Evolutionary conservation across 2,329 filamentous ascomycete genomes (phyloP).

Genomic region (Fusarium sublunatum): DNA sequence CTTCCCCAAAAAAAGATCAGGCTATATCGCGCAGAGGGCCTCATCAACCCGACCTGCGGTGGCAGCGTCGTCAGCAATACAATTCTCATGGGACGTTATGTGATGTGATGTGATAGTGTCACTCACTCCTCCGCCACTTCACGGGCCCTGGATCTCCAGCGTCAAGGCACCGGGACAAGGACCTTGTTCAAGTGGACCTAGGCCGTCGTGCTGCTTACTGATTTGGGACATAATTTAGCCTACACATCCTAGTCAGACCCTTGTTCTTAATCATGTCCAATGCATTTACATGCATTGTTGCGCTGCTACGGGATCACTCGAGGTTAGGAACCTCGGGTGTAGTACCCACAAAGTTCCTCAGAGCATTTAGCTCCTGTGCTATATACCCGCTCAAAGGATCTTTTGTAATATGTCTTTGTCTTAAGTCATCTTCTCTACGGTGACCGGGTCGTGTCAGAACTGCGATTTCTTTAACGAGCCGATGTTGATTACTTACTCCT

Average conservation of each 20-base stretch:
- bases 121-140: constrained; percentile 35
- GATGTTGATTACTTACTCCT: constrained; percentile 22
- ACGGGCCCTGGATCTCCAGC: constrained; percentile 15
- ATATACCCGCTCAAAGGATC: constrained; percentile 23
- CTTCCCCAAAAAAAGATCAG: constrained; percentile 17
- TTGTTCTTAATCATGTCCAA: constrained; percentile 29
- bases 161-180: constrained; percentile 27
- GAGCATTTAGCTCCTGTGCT: constrained; percentile 39
- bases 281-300: constrained; percentile 44
- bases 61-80: constrained; percentile 26
- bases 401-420: constrained; percentile 36
- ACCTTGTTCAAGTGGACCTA: constrained; percentile 24
- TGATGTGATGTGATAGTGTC: constrained; percentile 28
- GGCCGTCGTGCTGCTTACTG: constrained; percentile 41
- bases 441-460: constrained; percentile 13
- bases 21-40: constrained; percentile 4
- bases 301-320: constrained; percentile 29
- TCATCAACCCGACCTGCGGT: constrained; percentile 18
- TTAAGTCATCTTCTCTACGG: constrained; percentile 14
- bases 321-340: constrained; percentile 29
- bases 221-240: constrained; percentile 29
- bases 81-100: constrained; percentile 15
- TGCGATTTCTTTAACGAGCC: constrained; percentile 20
- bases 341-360: constrained; percentile 38
- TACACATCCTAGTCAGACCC: constrained; percentile 31